Evolutionary conservation across 1,284 basidiomycete species (phyloP).

Genomic region (Tylopilus sp.): DNA sequence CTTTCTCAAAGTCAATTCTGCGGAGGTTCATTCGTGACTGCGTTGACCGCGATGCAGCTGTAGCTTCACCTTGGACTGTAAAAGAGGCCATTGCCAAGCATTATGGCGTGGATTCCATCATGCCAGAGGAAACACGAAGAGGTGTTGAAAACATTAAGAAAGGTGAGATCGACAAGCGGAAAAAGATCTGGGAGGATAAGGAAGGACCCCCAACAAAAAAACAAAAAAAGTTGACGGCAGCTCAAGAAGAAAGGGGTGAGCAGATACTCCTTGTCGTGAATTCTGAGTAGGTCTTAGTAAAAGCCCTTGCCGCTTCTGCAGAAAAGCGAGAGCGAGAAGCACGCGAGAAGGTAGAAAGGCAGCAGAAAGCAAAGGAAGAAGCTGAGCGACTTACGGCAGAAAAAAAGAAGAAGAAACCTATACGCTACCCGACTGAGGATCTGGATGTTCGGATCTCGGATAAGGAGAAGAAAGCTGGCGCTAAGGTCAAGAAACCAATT

Average conservation of each 20-base stretch:
- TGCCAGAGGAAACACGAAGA: constrained; percentile 79
- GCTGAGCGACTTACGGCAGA: constrained; percentile 64
- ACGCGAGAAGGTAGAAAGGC: constrained; percentile 60
- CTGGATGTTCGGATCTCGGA: constrained; percentile 72
- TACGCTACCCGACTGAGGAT: constrained; percentile 84
- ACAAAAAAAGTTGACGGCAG: constrained; percentile 68
- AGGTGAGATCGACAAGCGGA: constrained; percentile 83
- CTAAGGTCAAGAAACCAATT: constrained; percentile 63
- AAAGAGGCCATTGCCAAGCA: constrained; percentile 78
- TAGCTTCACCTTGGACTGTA: constrained; percentile 93
- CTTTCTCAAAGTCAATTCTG: constrained; percentile 94
- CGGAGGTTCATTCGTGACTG: constrained; percentile 95
- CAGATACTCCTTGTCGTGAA: constrained; percentile 8
- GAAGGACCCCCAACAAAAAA: constrained; percentile 74
- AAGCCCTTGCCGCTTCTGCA: constrained; percentile 38
- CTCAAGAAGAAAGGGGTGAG: constrained; percentile 68
- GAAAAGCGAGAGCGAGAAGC: constrained; percentile 66
- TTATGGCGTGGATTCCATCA: constrained; percentile 79
- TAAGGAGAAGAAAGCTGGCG: constrained; percentile 73
- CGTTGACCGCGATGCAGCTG: constrained; percentile 83
- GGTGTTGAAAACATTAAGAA: constrained; percentile 78
- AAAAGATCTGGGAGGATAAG: constrained; percentile 83
- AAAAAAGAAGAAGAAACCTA: constrained; percentile 83
- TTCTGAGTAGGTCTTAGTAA: constrained; percentile 28
- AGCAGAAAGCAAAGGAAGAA: constrained; percentile 64